Base-by-base conservation (phyloP, 2,329 filamentous ascomycete species). In the Aspergillus ochraceus region DNA sequence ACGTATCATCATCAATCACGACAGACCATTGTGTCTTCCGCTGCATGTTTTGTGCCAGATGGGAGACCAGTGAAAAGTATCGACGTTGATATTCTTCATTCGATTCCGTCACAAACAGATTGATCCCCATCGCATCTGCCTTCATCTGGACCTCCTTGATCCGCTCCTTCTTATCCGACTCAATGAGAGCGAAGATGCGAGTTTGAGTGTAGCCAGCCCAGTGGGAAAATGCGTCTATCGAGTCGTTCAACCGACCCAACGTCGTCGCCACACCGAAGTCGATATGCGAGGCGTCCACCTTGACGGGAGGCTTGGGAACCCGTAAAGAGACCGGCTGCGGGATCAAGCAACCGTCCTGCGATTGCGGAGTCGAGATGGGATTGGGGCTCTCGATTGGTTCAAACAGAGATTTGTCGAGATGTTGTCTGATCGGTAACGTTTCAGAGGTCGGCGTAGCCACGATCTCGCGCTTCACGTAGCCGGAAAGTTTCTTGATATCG, bases 1-100 rank as follows among this genome's bases (percentile, higher is more conserved):
- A 88, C 1, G 86, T 88, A 65, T 88, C 86, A 66, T 88, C 86
- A 67, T 88, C 85, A 42, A 88, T 79, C 52, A 88, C 76, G 50
- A 80, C 81, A 14, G 81, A 79, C 85, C 86, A 88, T 32, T 77
- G 74, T 0, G 84, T 85, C 14, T 76, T 66, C 0, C 78, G 70
- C 10, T 74, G 78, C 32, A 76, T 70, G 53, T 80, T 74, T 24
- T 77, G 68, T 24, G 84, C 71, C 60, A 87, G 77, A 42, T 83
- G 76, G 29, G 79, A 75, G 9, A 87, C 71, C 12, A 87, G 77
- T 12, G 83, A 78, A 68, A 87, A 87, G 67, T 87, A 85, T 45
- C 84, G 83, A 61, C 85, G 68, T 46, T 76, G 70, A 57, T 77
- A 78, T 59, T 76, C 70, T 42, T 75, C 73, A 1, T 70, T 64